phyloP scores from a whole-genome alignment of 768 basidiomycete genomes.

The Mycena haematopus region DNA sequence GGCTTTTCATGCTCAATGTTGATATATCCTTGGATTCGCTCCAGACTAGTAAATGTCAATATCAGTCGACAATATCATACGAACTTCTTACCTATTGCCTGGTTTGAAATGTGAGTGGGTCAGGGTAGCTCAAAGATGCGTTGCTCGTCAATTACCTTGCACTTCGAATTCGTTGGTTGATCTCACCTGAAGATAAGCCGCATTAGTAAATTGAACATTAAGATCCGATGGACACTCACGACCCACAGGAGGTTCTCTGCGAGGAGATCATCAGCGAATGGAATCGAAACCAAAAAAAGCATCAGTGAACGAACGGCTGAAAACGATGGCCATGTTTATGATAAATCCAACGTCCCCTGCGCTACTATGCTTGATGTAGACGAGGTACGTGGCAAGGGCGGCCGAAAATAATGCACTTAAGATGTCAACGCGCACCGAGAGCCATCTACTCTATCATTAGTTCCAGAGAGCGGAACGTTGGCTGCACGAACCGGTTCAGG shows the following conservation, averaged over 20 bases:
- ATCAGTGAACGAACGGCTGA: not conserved
- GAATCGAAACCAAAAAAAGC: too few relatives aligned
- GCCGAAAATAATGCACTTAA: constrained; percentile 51
- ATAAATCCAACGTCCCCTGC: constrained; percentile 43
- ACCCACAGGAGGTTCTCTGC: constrained; percentile 39
- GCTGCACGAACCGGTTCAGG: constrained; percentile 9
- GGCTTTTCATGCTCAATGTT: constrained; percentile 49
- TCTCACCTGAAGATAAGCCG: not conserved
- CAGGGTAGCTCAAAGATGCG: too few relatives aligned
- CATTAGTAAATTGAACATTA: not conserved
- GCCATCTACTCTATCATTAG: constrained; percentile 46
- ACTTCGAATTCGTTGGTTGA: not conserved
- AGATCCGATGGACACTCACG: constrained; percentile 17
- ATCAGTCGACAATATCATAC: too few relatives aligned
- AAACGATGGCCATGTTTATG: constrained; percentile 46
- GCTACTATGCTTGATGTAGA: constrained; percentile 38
- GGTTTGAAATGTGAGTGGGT: not conserved
- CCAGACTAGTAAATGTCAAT: constrained; percentile 8
- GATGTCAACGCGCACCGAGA: constrained; percentile 44
- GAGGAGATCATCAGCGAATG: not conserved
- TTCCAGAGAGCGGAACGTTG: constrained; percentile 29
- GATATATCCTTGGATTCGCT: constrained; percentile 38
- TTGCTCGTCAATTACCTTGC: not conserved
- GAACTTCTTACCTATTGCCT: constrained; percentile 3
- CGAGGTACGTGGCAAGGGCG: constrained; percentile 45